These are phyloP conservation scores for Brassica hybrid DNA, from an alignment of 441 rosid species.

Conservation along the genomic window DNA sequence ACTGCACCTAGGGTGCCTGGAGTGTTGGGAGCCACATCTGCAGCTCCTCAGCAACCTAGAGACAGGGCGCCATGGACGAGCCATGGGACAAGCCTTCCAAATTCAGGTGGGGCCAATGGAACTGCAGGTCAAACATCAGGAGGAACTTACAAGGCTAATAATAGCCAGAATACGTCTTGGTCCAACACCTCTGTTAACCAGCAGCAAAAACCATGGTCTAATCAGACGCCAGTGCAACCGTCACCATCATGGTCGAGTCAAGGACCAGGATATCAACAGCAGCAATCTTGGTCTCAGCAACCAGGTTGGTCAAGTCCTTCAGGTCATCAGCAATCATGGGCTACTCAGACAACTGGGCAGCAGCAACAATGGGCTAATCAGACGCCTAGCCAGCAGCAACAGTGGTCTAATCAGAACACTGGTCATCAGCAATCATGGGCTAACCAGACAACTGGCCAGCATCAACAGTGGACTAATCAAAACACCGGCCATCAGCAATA, in stretches of 20 bases:
- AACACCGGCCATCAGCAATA: constrained; percentile 29
- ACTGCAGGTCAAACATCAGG: constrained; percentile 37
- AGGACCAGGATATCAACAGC: constrained; percentile 40
- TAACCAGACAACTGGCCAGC: constrained; percentile 35
- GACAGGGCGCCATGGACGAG: constrained; percentile 32
- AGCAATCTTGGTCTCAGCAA: constrained; percentile 42
- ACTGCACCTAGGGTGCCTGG: constrained; percentile 24
- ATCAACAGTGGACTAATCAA: constrained; percentile 28
- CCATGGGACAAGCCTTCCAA: constrained; percentile 35
- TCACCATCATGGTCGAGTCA: constrained; percentile 41
- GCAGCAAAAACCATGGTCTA: constrained; percentile 35
- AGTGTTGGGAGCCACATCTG: constrained; percentile 29
- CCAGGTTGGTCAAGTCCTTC: constrained; percentile 33
- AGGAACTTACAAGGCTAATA: constrained; percentile 25
- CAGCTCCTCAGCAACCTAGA: constrained; percentile 40
- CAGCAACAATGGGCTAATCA: constrained; percentile 30
- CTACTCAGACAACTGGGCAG: constrained; percentile 30
- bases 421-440: constrained; percentile 25
- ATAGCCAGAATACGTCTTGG: constrained; percentile 37
- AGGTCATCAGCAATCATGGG: constrained; percentile 29
- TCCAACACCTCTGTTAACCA: constrained; percentile 37
- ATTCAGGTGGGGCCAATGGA: constrained; percentile 35
- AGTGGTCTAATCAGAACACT: constrained; percentile 19
- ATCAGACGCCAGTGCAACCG: constrained; percentile 39
- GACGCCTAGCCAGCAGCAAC: constrained; percentile 34